Evolutionary conservation across 768 basidiomycete genomes (phyloP), one percentile per base, ranked within the genome.

Genomic region (Serpula lacrymans): DNA sequence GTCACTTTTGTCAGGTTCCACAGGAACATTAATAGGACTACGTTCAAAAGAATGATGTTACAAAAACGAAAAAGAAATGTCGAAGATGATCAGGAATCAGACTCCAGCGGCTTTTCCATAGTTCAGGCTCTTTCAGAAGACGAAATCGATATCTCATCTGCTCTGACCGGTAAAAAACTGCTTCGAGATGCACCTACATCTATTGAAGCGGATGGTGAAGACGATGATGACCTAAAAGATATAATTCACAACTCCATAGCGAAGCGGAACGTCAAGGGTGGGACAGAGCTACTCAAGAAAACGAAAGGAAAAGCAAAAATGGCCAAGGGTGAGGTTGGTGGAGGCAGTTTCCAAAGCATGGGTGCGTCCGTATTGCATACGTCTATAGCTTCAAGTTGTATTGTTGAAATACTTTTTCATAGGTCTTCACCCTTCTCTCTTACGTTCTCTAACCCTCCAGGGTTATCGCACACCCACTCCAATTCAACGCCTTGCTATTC

Each of bases 271-370:
- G 61, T 84, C 8, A 88, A 87, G 58, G 73, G 72, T 29, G 91
- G 90, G 1, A 86, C 82, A 0, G 77, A 84, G 37, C 48, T 88
- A 7, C 63, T 93, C 37, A 94, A 89, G 58, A 85, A 81, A 52
- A 71, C 78, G 10, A 91, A 87, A 52, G 81, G 79, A 7, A 86
- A 85, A 57, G 64, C 68, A 14, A 88, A 84, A 54, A 58, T 82
- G 20, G 64, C 63, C 3, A 90, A 87, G 57, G 83, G 82, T 13
- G 84, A 90, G 54, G 74, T 88, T 10, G 93, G 93, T 23, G 93
- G 93, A 22, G 93, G 93, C 14, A 95, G 91, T 48, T 97, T 96
- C 52, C 93, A 96, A 62, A 86, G 83, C 76, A 92, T 97, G 89
- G 91, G 90, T 90, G 40, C 39, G 80, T 72, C 21, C 37, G 9